phyloP scores from a whole-genome alignment of 108 stramenopile genomes.

The Cyclostephanos tholiformis region DNA sequence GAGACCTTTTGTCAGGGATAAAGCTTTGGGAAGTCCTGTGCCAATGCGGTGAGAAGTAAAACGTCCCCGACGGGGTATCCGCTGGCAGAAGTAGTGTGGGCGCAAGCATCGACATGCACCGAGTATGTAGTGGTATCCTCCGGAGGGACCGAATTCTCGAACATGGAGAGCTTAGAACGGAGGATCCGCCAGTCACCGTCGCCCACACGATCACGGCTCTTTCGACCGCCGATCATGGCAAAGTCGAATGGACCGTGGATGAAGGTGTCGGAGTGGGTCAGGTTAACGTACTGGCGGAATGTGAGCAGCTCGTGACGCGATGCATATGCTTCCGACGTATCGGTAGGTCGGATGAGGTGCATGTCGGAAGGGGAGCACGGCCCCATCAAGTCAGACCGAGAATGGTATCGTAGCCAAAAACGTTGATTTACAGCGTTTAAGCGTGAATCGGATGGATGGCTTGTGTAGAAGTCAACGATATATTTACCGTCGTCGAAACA shows the following conservation, averaged over 20 bases:
- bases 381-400: no score
- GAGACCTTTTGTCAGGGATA: no score
- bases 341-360: conserved; percentile 12
- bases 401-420: background rate
- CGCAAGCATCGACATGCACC: no score
- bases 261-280: conserved; percentile 7
- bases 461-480: background rate
- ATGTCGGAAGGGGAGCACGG: background rate
- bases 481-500: background rate
- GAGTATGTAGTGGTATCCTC: background rate
- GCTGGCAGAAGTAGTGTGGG: no score
- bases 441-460: background rate
- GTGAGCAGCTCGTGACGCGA: background rate
- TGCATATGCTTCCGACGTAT: conserved; percentile 3
- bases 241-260: conserved; percentile 29
- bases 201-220: conserved; percentile 13
- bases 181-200: conserved; percentile 9
- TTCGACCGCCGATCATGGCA: conserved; percentile 7
- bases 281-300: background rate
- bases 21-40: no score
- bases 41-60: no score
- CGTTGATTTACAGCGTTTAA: background rate
- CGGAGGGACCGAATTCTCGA: background rate
- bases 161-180: background rate
- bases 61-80: no score